Conservation (phyloP, 306 rosid species). For the Ammopiptanthus mongolicus region DNA sequence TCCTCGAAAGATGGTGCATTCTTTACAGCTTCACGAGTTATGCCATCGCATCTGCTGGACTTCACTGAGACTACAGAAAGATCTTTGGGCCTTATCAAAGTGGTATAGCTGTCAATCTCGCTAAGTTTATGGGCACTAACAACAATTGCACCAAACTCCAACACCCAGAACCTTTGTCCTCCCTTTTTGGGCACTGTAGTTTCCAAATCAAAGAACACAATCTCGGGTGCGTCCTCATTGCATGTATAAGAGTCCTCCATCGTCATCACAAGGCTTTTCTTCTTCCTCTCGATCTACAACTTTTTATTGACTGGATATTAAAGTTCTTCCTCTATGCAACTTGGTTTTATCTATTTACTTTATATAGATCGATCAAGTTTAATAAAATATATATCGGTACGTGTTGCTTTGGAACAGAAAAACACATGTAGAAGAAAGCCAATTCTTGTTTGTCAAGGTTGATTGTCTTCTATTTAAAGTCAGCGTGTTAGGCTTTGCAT, state of each 20-base stretch:
- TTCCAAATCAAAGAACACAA: slow-evolving; percentile 93
- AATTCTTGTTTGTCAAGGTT: slow-evolving; percentile 43
- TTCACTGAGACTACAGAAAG: slow-evolving; percentile 47
- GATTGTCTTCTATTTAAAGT: slow-evolving; percentile 68
- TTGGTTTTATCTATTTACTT: neutral
- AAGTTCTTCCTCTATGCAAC: neutral
- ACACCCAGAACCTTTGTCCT: slow-evolving; percentile 63
- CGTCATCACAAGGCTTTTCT: slow-evolving; percentile 11
- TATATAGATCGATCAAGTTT: slow-evolving; percentile 15
- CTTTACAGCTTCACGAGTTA: slow-evolving; percentile 56
- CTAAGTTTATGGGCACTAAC: slow-evolving; percentile 60
- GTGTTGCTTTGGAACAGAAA: slow-evolving; percentile 12
- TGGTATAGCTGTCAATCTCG: slow-evolving; percentile 74
- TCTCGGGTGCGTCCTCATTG: slow-evolving; percentile 46
- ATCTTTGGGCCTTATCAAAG: slow-evolving; percentile 66
- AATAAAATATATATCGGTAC: neutral
- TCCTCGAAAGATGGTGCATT: slow-evolving; percentile 75
- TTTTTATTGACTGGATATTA: neutral
- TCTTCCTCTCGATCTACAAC: neutral
- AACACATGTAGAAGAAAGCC: slow-evolving; percentile 25
- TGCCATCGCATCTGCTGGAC: slow-evolving; percentile 71
- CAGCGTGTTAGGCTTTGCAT: slow-evolving; percentile 31
- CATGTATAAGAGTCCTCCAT: slow-evolving; percentile 46
- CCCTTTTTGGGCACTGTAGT: slow-evolving; percentile 72
- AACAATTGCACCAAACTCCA: slow-evolving; percentile 91